Percentiles rank a stretch among this genome's conserved stretches.
These are phyloP conservation scores for Magnaporthiopsis incrustans DNA, from an alignment of 2,329 filamentous ascomycete genomes.

Conservation along the genomic window DNA sequence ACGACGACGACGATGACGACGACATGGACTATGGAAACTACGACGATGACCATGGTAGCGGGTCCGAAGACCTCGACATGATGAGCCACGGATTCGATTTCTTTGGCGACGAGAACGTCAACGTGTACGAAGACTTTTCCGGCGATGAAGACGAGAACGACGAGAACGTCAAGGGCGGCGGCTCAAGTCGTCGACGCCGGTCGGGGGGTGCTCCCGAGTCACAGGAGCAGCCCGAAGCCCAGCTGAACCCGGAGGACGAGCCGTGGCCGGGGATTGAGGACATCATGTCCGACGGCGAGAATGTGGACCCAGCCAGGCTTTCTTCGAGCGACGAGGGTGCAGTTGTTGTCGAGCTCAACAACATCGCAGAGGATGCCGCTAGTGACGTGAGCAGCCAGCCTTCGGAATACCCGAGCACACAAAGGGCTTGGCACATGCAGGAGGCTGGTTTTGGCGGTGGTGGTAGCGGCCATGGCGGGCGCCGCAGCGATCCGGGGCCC, in stretches of 20 bases:
- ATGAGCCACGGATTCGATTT: slow-evolving; percentile 13
- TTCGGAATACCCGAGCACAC: slow-evolving; percentile 48
- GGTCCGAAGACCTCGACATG: slow-evolving; percentile 13
- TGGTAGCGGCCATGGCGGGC: slow-evolving; percentile 7
- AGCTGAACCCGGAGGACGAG: slow-evolving; percentile 41
- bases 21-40: slow-evolving; percentile 27
- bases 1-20: slow-evolving; percentile 22
- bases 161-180: slow-evolving; percentile 18
- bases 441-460: not conserved
- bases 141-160: slow-evolving; percentile 20
- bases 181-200: not conserved
- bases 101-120: slow-evolving; percentile 21
- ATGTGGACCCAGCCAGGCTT: slow-evolving; percentile 32
- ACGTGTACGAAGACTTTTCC: slow-evolving; percentile 22
- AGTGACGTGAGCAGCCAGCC: slow-evolving; percentile 41
- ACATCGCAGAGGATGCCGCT: slow-evolving; percentile 6
- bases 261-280: slow-evolving; percentile 51
- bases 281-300: slow-evolving; percentile 40
- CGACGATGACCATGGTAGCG: slow-evolving; percentile 25
- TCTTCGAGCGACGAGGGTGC: slow-evolving; percentile 13
- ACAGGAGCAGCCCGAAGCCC: slow-evolving; percentile 12
- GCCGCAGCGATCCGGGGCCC: not conserved
- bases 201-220: not conserved
- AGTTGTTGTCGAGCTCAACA: slow-evolving; percentile 7
- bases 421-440: slow-evolving; percentile 29